These are phyloP conservation scores for Neurospora sp. DNA, from an alignment of 2,329 filamentous ascomycete genomes.

Conservation along the genomic window DNA sequence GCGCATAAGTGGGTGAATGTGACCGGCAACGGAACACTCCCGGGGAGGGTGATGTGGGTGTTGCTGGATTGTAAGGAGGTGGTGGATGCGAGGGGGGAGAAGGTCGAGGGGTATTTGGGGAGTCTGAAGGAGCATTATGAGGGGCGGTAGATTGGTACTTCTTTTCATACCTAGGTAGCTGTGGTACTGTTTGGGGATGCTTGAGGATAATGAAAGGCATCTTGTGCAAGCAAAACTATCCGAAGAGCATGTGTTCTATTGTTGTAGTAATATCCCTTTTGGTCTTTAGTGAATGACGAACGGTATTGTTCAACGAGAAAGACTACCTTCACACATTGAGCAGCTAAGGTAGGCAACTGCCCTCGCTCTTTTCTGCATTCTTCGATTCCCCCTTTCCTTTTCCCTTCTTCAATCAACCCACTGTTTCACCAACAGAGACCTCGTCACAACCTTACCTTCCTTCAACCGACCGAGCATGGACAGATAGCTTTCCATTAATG, in stretches of 20 bases:
- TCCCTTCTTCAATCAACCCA: no score
- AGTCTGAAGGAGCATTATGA: neutral
- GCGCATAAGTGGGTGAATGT: constrained; percentile 30
- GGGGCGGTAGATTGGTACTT: neutral
- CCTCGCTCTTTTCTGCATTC: no score
- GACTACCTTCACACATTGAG: no score
- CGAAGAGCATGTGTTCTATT: neutral
- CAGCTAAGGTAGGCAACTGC: no score
- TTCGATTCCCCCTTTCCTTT: no score
- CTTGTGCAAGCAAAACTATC: neutral
- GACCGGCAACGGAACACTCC: neutral
- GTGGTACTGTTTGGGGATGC: no score
- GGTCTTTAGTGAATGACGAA: neutral
- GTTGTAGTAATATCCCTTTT: neutral
- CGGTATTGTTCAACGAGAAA: no score
- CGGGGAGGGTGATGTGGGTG: neutral
- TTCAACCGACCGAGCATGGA: no score
- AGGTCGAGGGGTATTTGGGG: neutral
- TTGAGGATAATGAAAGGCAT: neutral
- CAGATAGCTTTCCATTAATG: no score
- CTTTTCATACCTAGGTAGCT: no score
- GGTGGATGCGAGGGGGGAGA: neutral
- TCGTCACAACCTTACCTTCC: no score
- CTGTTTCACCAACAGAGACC: no score
- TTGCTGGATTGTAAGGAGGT: neutral